Evolutionary conservation across 2,329 filamentous ascomycete genomes (phyloP), one percentile per base, ranked within the genome.

Genomic region (Aspergillus sp.): DNA sequence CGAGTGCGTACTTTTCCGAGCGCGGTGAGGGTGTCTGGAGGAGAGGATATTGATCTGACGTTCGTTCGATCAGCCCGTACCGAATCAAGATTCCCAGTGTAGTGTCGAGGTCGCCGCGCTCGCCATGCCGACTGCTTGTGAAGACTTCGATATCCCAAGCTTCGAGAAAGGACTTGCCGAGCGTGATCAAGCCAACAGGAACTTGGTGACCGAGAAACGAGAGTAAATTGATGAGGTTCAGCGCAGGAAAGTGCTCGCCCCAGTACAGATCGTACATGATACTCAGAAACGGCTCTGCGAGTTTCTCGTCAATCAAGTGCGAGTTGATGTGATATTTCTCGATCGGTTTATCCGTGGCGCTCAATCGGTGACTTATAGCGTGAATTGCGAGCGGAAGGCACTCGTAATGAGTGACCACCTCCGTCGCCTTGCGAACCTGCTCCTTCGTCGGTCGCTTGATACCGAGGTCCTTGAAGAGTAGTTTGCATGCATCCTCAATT

Each of bases 321-420:
- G 83, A 83, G 62, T 81, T 80, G n/a, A 87, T 76, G 38, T 74
- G 76, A 63, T 88, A 90, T 64, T 81, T 86, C 1, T 85, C 83
- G 3, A 91, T 77, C 0, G 87, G 85, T 64, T 89, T 88, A 19
- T 82, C 79, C 0, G 86, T 87, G 3, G 84, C 83, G 59, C 84
- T 87, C 15, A 91, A 77, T 38, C 87, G 82, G 64, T 86, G 83
- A 1, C 87, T 87, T 2, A 88, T 85, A 0, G 88, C 85, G 67
- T 90, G 87, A 22, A 91, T 88, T 64, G 89, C 89, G 7, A 91
- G 77, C 0, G 89, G 89, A 15, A 91, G 77, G 58, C 86, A 83
- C 23, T 87, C 87, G 77, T 90, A 87, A 50, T 88, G 75, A 48
- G 84, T 81, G 1, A 90, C 88, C 17, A 91, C 71, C 61, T 89